A percentile compares a stretch with the other conserved stretches of the same genome.
These are phyloP conservation scores for Rubia tinctorum DNA, from an alignment of 305 asterid species.

Conservation along the genomic window DNA sequence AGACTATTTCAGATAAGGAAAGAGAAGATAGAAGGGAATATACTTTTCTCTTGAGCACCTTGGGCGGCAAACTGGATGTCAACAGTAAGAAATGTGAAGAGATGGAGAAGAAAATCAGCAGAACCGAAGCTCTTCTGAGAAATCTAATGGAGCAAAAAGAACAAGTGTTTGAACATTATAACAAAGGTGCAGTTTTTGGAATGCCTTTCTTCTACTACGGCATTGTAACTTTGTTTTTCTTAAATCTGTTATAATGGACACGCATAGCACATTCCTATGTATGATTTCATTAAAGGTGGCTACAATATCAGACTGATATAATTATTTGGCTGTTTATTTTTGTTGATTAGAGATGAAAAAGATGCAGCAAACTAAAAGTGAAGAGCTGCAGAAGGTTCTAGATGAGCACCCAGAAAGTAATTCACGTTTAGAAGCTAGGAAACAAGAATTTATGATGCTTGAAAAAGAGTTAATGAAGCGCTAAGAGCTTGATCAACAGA, in stretches of 20 bases:
- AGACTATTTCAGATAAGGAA: constrained; percentile 2
- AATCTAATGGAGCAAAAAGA: constrained; percentile 10
- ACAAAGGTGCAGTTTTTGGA: background rate
- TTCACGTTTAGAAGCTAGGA: constrained; percentile 34
- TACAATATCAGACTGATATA: background rate
- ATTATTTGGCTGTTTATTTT: background rate
- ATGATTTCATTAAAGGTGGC: background rate
- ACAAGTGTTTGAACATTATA: background rate
- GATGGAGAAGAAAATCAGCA: constrained; percentile 53
- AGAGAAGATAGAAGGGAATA: constrained; percentile 2
- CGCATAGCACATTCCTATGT: background rate
- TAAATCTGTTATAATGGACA: background rate
- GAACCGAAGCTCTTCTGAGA: constrained; percentile 36
- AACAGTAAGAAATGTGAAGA: constrained; percentile 52
- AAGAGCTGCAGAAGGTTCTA: constrained; percentile 38
- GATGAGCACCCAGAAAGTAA: background rate
- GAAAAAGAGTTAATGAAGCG: constrained; percentile 50
- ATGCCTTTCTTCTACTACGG: constrained; percentile 9
- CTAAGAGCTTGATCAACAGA: constrained; percentile 47
- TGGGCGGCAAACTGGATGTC: constrained; percentile 29
- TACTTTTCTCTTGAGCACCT: constrained; percentile 4
- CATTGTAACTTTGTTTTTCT: background rate
- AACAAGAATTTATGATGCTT: constrained; percentile 39
- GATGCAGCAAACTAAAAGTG: constrained; percentile 45
- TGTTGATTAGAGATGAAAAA: constrained; percentile 56